Conservation (phyloP, 331 rosid genomes). For the Quercus lobata region DNA sequence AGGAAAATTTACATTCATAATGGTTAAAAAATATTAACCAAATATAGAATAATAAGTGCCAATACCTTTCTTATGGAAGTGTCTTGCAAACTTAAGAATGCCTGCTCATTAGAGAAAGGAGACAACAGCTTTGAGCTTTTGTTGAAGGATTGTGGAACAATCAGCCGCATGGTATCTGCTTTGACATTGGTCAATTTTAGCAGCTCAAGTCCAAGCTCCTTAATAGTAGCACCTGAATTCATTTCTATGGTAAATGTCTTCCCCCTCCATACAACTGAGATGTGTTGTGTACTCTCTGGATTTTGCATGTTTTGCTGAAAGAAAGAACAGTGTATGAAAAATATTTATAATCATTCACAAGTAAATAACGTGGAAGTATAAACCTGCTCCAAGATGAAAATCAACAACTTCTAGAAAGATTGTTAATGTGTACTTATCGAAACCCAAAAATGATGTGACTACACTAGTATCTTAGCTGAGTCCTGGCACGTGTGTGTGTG, state of each 20-base stretch:
- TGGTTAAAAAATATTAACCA: background rate
- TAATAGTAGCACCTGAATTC: constrained; percentile 45
- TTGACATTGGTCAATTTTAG: constrained; percentile 55
- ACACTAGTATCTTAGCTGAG: background rate
- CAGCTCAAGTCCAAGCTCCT: constrained; percentile 75
- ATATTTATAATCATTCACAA: background rate
- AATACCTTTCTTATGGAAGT: constrained; percentile 63
- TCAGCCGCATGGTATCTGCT: constrained; percentile 79
- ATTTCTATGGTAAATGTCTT: constrained; percentile 57
- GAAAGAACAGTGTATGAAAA: constrained; percentile 9
- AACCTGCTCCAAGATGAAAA: background rate
- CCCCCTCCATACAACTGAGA: constrained; percentile 76
- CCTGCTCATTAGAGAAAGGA: constrained; percentile 80
- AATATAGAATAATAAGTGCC: constrained; percentile 2
- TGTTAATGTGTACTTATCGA: too few species aligned
- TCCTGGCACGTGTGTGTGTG: background rate
- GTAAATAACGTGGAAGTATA: background rate
- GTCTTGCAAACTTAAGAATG: constrained; percentile 52
- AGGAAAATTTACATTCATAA: background rate
- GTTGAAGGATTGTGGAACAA: constrained; percentile 54
- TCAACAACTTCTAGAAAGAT: background rate
- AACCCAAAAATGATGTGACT: too few species aligned
- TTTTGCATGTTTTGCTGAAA: constrained; percentile 62
- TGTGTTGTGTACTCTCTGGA: constrained; percentile 17
- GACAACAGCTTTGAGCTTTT: constrained; percentile 58